Conservation (phyloP, 2,329 filamentous ascomycete species). For the Hypoxylon sp. region DNA sequence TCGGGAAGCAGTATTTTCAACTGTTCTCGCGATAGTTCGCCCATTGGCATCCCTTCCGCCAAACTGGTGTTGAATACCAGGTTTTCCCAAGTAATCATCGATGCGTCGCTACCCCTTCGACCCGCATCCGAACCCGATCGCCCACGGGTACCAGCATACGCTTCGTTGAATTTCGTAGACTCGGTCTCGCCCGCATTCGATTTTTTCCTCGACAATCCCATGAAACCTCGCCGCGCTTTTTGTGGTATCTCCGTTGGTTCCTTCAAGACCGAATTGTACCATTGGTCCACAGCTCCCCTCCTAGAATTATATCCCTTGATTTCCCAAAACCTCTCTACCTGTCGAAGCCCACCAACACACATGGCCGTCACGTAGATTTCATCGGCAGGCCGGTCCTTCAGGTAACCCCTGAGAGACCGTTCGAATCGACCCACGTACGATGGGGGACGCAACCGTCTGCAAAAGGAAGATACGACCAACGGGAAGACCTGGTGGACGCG, state of each 20-base stretch:
- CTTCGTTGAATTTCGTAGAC: slow-evolving; percentile 30
- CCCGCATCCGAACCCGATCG: slow-evolving; percentile 44
- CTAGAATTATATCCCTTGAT: slow-evolving; percentile 71
- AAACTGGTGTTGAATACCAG: slow-evolving; percentile 67
- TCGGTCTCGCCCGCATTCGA: slow-evolving; percentile 53
- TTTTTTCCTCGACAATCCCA: slow-evolving; percentile 66
- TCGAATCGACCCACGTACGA: slow-evolving; percentile 71
- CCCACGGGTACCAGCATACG: slow-evolving; percentile 30
- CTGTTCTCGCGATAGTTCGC: slow-evolving; percentile 59
- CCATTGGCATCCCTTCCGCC: slow-evolving; percentile 70
- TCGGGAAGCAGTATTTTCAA: slow-evolving; percentile 61
- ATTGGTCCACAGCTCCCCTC: slow-evolving; percentile 65
- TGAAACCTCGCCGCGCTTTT: slow-evolving; percentile 62
- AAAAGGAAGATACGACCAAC: slow-evolving; percentile 70
- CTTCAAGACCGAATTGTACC: slow-evolving; percentile 63
- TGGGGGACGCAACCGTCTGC: slow-evolving; percentile 67
- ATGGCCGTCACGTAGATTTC: slow-evolving; percentile 69
- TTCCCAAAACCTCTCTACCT: slow-evolving; percentile 72
- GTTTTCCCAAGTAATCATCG: slow-evolving; percentile 46
- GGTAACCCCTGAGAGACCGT: slow-evolving; percentile 68
- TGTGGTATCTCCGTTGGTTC: slow-evolving; percentile 53
- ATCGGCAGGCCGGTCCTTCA: slow-evolving; percentile 69
- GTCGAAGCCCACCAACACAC: slow-evolving; percentile 67
- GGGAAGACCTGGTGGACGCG: slow-evolving; percentile 72
- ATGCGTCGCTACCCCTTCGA: slow-evolving; percentile 44